These are phyloP conservation scores for Pulicaria dysenterica DNA, from an alignment of 129 eudicot species.

Conservation along the genomic window DNA sequence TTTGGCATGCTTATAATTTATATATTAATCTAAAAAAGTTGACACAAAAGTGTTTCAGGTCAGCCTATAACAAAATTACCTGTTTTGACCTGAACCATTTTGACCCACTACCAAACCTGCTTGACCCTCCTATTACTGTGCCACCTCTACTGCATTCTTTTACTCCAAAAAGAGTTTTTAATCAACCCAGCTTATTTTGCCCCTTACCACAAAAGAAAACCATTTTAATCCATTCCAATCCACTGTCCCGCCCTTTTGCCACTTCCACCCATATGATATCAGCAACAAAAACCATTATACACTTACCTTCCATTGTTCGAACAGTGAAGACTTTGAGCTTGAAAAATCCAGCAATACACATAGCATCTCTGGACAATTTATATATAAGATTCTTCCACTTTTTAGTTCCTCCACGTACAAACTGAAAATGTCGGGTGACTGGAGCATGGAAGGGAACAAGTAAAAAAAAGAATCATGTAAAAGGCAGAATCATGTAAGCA, in stretches of 20 bases:
- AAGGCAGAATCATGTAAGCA: neutral
- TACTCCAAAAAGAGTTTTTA: neutral
- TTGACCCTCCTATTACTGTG: neutral
- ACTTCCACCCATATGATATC: neutral
- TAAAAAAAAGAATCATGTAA: slow-evolving; percentile 8
- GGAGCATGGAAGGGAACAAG: slow-evolving; percentile 15
- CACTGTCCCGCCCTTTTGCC: neutral
- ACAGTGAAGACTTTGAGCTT: slow-evolving; percentile 44
- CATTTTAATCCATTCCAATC: neutral
- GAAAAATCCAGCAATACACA: slow-evolving; percentile 66
- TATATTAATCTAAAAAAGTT: neutral
- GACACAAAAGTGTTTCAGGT: neutral
- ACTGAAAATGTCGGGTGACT: slow-evolving; percentile 67
- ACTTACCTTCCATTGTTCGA: slow-evolving; percentile 71
- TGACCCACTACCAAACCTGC: slow-evolving; percentile 1
- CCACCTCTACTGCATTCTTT: neutral
- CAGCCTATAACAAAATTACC: neutral
- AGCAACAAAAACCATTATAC: neutral
- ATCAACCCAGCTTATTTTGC: neutral
- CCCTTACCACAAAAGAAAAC: neutral
- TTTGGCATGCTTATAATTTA: neutral
- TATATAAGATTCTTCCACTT: slow-evolving; percentile 61
- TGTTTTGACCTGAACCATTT: neutral
- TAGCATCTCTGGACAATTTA: slow-evolving; percentile 70
- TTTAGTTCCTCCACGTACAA: slow-evolving; percentile 74